These are phyloP conservation scores for Vanilla planifolia DNA, from an alignment of 106 monocot genomes.

Conservation along the genomic window DNA sequence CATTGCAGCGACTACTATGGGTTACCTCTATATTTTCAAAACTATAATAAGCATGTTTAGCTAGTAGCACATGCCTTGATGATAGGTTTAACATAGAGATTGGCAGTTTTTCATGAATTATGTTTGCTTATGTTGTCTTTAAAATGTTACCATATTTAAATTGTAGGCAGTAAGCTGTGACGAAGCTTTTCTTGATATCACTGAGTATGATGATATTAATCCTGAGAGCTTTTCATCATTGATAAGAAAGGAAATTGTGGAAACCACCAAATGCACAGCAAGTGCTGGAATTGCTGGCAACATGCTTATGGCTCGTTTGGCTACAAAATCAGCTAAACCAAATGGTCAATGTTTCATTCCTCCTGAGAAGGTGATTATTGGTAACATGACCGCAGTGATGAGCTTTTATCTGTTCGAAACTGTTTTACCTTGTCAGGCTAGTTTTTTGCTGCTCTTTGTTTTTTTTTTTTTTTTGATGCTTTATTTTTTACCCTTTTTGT, in stretches of 20 bases:
- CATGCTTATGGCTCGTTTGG: slow-evolving; percentile 80
- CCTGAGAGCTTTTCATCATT: slow-evolving; percentile 54
- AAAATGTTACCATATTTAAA: slow-evolving; percentile 7
- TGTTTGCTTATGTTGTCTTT: slow-evolving; percentile 3
- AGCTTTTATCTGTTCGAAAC: too few relatives aligned
- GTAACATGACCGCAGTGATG: too few relatives aligned
- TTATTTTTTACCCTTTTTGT: too few relatives aligned
- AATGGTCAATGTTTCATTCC: slow-evolving; percentile 86
- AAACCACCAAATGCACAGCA: slow-evolving; percentile 72
- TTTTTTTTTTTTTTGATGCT: too few relatives aligned
- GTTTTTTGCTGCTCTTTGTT: too few relatives aligned
- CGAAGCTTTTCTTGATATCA: slow-evolving; percentile 89
- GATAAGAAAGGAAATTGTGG: slow-evolving; percentile 74
- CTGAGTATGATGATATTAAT: slow-evolving; percentile 29
- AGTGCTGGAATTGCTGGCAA: slow-evolving; percentile 92
- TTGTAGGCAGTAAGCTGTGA: slow-evolving; percentile 93
- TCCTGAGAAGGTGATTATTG: slow-evolving; percentile 44
- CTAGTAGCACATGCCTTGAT: too few relatives aligned
- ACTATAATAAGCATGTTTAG: neutral
- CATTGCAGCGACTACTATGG: neutral
- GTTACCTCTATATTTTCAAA: neutral
- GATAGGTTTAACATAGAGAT: neutral
- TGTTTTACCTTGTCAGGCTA: neutral
- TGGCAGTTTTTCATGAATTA: neutral
- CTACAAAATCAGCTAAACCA: slow-evolving; percentile 89